Evolutionary conservation across 306 rosid species (phyloP).

Genomic region (Fagus crenata): DNA sequence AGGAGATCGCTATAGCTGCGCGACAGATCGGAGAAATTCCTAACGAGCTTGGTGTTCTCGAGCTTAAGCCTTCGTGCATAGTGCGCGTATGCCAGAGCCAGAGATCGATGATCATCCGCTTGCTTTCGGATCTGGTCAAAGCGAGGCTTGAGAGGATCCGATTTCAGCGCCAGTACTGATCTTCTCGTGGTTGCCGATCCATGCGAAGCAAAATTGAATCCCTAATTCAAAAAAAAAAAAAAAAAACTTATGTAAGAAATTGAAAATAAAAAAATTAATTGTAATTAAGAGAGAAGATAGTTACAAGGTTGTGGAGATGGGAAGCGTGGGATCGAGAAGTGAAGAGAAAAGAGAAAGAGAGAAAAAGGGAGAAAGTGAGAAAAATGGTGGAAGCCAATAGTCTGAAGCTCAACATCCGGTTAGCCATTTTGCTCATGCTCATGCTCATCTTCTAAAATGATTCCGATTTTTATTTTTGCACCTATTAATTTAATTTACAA

Average conservation of each 20-base stretch:
- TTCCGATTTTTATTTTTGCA: too few species aligned
- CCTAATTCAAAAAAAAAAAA: conserved; percentile 39
- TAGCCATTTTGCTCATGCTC: too few species aligned
- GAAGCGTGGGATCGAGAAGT: conserved; percentile 46
- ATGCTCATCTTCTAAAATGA: too few species aligned
- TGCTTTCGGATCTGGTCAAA: conserved; percentile 93
- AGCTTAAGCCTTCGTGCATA: conserved; percentile 90
- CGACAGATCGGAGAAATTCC: conserved; percentile 77
- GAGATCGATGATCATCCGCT: conserved; percentile 77
- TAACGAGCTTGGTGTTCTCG: conserved; percentile 82
- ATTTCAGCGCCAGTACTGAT: conserved; percentile 69
- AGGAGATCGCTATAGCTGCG: conserved; percentile 73
- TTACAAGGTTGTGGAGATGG: conserved; percentile 43
- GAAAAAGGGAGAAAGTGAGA: conserved; percentile 39
- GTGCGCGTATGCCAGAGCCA: conserved; percentile 72
- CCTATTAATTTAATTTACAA: too few species aligned
- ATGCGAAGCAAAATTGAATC: conserved; percentile 38
- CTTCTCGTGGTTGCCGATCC: conserved; percentile 58
- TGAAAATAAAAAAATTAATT: not conserved
- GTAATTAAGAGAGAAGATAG: conserved; percentile 11
- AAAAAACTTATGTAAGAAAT: too few species aligned
- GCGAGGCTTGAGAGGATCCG: conserved; percentile 88
- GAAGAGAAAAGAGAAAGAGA: conserved; percentile 57
- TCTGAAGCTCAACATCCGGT: conserved; percentile 29
- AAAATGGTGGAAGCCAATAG: conserved; percentile 41